These are phyloP conservation scores for Coffea humblotiana DNA, from an alignment of 305 asterid species.

Conservation along the genomic window DNA sequence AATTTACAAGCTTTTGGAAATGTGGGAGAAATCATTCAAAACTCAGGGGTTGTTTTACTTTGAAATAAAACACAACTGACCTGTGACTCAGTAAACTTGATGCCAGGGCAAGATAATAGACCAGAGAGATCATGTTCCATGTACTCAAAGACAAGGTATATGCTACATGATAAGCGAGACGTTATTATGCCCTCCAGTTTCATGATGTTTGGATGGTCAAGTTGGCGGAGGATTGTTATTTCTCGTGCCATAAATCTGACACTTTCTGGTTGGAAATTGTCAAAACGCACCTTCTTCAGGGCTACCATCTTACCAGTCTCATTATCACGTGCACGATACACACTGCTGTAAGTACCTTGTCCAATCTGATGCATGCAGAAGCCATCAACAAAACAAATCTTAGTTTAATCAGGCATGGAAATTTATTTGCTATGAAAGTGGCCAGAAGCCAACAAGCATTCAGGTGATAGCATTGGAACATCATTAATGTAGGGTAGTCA, in stretches of 20 bases:
- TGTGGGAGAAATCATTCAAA: neutral
- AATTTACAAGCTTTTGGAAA: neutral
- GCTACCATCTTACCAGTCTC: constrained; percentile 73
- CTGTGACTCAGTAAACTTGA: constrained; percentile 83
- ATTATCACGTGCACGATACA: constrained; percentile 77
- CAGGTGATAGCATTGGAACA: neutral
- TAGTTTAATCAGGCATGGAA: neutral
- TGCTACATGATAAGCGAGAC: constrained; percentile 63
- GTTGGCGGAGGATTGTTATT: constrained; percentile 67
- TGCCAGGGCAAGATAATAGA: constrained; percentile 63
- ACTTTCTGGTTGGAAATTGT: constrained; percentile 87
- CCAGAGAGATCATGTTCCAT: constrained; percentile 97
- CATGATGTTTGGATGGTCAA: constrained; percentile 87
- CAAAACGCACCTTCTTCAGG: constrained; percentile 85
- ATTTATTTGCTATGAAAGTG: neutral
- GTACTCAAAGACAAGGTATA: constrained; percentile 85
- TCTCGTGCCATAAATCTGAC: constrained; percentile 92
- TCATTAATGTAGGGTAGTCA: neutral
- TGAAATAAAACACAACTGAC: constrained; percentile 29
- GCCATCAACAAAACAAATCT: neutral
- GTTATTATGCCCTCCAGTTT: constrained; percentile 86
- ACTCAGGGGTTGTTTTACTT: neutral
- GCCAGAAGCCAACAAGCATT: neutral
- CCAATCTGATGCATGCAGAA: constrained; percentile 57
- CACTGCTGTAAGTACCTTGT: constrained; percentile 94